Evolutionary conservation across 2,329 filamentous ascomycete species (phyloP).

Genomic region (Aspergillus sclerotialis): DNA sequence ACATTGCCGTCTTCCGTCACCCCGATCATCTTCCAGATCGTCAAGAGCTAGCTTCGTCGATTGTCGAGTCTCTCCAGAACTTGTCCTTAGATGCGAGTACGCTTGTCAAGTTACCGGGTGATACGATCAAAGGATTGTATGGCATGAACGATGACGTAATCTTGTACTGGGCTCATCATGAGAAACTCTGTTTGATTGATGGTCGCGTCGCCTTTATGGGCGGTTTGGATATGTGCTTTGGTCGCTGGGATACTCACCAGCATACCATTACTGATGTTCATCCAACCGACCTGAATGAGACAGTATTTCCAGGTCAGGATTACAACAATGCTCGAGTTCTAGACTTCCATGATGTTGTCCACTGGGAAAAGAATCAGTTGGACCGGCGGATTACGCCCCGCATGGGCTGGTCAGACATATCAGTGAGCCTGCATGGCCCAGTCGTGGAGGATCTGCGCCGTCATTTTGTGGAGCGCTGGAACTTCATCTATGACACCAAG

Average conservation of each 20-base stretch:
- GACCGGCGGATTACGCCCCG: constrained; percentile 70
- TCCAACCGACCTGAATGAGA: constrained; percentile 65
- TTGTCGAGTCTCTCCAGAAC: constrained; percentile 50
- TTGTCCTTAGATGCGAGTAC: constrained; percentile 49
- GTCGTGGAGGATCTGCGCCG: constrained; percentile 66
- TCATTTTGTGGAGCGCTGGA: constrained; percentile 85
- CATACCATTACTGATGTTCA: constrained; percentile 82
- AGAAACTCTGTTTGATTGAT: constrained; percentile 82
- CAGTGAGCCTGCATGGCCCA: constrained; percentile 66
- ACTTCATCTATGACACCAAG: constrained; percentile 80
- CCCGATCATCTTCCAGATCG: constrained; percentile 78
- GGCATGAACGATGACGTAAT: constrained; percentile 75
- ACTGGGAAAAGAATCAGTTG: constrained; percentile 82
- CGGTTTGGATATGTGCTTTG: constrained; percentile 80
- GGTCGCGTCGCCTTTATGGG: constrained; percentile 82
- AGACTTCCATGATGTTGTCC: constrained; percentile 69
- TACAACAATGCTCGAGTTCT: constrained; percentile 84
- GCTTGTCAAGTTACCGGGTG: constrained; percentile 59
- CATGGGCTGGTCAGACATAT: constrained; percentile 91
- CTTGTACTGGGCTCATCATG: constrained; percentile 88
- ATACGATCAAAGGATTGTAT: constrained; percentile 71
- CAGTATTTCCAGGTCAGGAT: constrained; percentile 82
- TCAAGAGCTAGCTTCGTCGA: constrained; percentile 55
- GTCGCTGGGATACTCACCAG: constrained; percentile 80
- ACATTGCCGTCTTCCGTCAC: constrained; percentile 83